Base-by-base conservation (phyloP, 2,329 filamentous ascomycete species). In the Lanzia echinophila region DNA sequence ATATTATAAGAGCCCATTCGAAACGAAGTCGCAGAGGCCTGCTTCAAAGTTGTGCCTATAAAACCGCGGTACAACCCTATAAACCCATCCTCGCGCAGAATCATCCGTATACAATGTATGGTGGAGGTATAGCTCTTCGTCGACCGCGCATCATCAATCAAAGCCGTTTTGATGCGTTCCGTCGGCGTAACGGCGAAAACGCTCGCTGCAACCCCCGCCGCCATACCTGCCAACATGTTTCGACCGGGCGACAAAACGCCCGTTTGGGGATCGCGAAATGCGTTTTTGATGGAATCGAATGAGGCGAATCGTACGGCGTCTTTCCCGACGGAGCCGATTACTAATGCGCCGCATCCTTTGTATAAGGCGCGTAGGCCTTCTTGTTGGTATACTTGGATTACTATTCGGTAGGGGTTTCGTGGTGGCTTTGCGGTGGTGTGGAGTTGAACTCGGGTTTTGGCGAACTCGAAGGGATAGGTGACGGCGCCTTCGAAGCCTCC, bases 131-230 rank as follows among this genome's bases (percentile, higher is more conserved):
- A 71, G 0, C 62, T 60, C 33, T 61, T 64, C 3, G 41, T 49
- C 2, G 42, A 28, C 17, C 58, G 38, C 8, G 59, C 56, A 53
- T 65, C 59, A 33, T 63, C 67, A 50, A 71, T 66, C 62, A 86
- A 65, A 0, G 82, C 82, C 1, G 84, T 87, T 65, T 87, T 87
- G 63, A 87, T 79, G 15, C 83, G 74, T 62, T 87, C 84, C 0
- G 81, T 84, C 0, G 84, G 84, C 2, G 83, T 87, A 1, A 87
- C 83, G 1, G 82, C 82, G n/a, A 79, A 75, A 0, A 83, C 72
- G 52, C 76, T 81, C 17, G 83, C 82, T 0, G 83, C 75, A 0
- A 82, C 75, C 0, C 84, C 84, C 0, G 81, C 79, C 1, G 74
- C 70, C 80, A 86, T 85, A 8, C 84, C 84, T 5, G 82, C 82